phyloP scores from a whole-genome alignment of 2,329 filamentous ascomycete species.

The Diaporthe capsici region DNA sequence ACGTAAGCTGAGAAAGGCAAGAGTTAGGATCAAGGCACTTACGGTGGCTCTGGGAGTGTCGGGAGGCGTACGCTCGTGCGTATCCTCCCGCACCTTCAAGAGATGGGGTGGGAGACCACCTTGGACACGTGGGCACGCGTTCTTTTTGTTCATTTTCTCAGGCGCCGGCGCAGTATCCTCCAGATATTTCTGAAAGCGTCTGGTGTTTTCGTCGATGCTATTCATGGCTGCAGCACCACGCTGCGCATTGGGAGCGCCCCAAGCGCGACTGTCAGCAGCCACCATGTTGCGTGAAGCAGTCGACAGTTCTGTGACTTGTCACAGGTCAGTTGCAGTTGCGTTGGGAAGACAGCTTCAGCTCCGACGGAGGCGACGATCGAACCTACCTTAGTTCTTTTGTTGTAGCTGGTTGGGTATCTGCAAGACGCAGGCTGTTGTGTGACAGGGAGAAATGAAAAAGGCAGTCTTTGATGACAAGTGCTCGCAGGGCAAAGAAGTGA shows the following conservation, averaged over 20 bases:
- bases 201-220: conserved; percentile 3
- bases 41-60: background rate
- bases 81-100: background rate
- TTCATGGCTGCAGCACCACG: background rate
- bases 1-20: background rate
- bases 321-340: background rate
- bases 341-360: background rate
- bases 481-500: background rate
- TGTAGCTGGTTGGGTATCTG: background rate
- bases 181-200: conserved; percentile 4
- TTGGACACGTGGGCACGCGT: background rate
- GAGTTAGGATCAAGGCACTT: background rate
- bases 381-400: background rate
- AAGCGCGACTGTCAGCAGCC: background rate
- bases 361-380: too few species aligned
- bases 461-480: background rate
- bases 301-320: background rate
- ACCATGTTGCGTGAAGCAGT: background rate
- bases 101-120: conserved; percentile 21
- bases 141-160: conserved; percentile 2
- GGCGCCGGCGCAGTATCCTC: background rate
- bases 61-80: background rate
- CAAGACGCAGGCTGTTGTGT: background rate
- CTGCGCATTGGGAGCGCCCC: conserved; percentile 3
- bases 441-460: background rate